Conservation (phyloP, 2,329 filamentous ascomycete genomes). For the Rhynchosporium graminicola region DNA sequence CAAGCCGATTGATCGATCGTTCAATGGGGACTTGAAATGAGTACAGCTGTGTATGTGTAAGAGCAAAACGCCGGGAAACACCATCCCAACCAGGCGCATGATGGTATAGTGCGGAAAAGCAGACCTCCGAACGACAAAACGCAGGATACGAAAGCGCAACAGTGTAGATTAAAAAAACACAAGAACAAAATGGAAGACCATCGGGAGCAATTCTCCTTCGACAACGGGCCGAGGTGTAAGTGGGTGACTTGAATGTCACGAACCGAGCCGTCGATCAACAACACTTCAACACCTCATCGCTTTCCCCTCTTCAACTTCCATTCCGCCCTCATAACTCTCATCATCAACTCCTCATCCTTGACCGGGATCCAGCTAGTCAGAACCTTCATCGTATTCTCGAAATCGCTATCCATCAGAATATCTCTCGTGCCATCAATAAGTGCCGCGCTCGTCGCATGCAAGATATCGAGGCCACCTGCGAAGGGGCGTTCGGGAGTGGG, state of each 20-base stretch:
- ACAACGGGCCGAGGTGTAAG: background rate
- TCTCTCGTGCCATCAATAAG: slow-evolving; percentile 88
- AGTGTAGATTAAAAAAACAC: background rate
- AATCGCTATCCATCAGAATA: slow-evolving; percentile 87
- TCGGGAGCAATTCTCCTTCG: too few relatives aligned
- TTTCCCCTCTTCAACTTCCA: slow-evolving; percentile 67
- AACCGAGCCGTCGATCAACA: background rate
- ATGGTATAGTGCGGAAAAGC: slow-evolving; percentile 21
- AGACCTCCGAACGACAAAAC: slow-evolving; percentile 11
- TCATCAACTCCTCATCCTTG: slow-evolving; percentile 89
- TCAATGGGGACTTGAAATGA: too few relatives aligned
- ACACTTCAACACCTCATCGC: slow-evolving; percentile 31
- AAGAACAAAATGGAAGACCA: background rate
- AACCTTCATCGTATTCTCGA: slow-evolving; percentile 97
- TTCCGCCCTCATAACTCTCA: slow-evolving; percentile 86
- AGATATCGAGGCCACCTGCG: slow-evolving; percentile 73
- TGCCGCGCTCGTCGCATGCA: slow-evolving; percentile 88
- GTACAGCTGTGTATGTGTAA: too few relatives aligned
- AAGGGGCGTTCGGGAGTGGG: slow-evolving; percentile 45
- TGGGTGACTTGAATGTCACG: background rate
- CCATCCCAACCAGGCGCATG: slow-evolving; percentile 11
- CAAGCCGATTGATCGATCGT: too few relatives aligned
- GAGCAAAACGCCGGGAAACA: slow-evolving; percentile 2
- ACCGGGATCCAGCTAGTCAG: slow-evolving; percentile 92
- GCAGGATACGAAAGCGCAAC: background rate